phyloP scores from a whole-genome alignment of 805 yeast genomes.

The Candida sonorensis region DNA sequence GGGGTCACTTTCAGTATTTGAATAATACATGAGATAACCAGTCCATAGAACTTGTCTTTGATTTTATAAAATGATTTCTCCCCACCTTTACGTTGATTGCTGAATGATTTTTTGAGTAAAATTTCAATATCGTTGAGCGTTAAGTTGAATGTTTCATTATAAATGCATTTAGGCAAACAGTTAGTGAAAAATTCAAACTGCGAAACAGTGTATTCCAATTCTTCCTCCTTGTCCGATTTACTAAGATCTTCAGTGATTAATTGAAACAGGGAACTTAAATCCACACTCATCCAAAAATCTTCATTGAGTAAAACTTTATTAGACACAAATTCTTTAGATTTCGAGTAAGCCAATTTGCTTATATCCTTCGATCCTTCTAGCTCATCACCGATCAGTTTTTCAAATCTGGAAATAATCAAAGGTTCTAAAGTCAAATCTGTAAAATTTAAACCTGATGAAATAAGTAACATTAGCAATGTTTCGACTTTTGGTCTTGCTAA shows the following conservation, averaged over 20 bases:
- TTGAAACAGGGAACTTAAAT: conserved; percentile 15
- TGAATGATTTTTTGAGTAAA: conserved; percentile 15
- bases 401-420: conserved; percentile 14
- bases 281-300: conserved; percentile 22
- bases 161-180: conserved; percentile 18
- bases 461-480: conserved; percentile 13
- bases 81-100: conserved; percentile 13
- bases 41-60: conserved; percentile 33
- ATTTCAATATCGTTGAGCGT: conserved; percentile 14
- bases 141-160: conserved; percentile 17
- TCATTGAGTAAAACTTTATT: conserved; percentile 15
- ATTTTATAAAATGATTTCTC: conserved; percentile 35
- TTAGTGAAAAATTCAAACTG: conserved; percentile 19
- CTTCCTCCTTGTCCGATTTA: conserved; percentile 11
- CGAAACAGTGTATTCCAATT: conserved; percentile 16
- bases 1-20: conserved; percentile 11
- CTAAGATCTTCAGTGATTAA: conserved; percentile 9
- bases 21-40: conserved; percentile 10
- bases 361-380: conserved; percentile 8
- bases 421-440: conserved; percentile 15
- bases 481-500: conserved; percentile 11
- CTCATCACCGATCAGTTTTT: conserved; percentile 22
- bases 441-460: conserved; percentile 12
- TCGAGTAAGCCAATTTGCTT: conserved; percentile 12
- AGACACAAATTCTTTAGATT: conserved; percentile 15